These are phyloP conservation scores for Cystobasidium ongulense DNA, from an alignment of 768 basidiomycete species.

Conservation along the genomic window DNA sequence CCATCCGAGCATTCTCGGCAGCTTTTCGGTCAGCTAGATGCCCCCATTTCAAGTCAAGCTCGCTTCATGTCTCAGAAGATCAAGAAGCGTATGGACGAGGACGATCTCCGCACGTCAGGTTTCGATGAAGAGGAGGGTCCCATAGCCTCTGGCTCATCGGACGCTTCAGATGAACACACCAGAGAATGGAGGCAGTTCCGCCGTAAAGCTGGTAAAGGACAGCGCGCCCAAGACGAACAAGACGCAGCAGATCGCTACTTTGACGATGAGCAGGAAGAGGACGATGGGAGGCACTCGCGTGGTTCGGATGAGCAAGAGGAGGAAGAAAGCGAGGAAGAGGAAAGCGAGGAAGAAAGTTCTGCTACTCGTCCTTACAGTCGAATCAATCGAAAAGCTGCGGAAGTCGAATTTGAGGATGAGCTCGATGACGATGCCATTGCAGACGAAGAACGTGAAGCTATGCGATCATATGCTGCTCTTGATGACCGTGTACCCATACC, in stretches of 20 bases:
- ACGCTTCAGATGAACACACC: neutral
- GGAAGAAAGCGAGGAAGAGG: slow-evolving; percentile 1
- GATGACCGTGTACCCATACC: slow-evolving; percentile 22
- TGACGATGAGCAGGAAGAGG: slow-evolving; percentile 16
- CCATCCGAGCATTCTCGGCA: neutral
- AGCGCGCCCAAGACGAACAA: slow-evolving; percentile 1
- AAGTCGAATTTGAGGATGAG: slow-evolving; percentile 17
- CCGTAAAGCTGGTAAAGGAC: neutral
- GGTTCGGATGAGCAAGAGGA: neutral
- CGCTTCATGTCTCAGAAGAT: neutral
- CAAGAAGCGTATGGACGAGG: neutral
- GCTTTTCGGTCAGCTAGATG: slow-evolving; percentile 1
- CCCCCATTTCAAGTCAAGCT: slow-evolving; percentile 4
- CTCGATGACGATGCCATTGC: slow-evolving; percentile 12
- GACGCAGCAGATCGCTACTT: slow-evolving; percentile 24
- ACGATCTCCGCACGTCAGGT: neutral
- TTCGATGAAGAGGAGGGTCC: neutral
- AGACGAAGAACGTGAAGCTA: neutral
- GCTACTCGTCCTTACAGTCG: neutral
- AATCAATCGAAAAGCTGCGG: neutral
- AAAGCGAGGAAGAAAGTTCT: neutral
- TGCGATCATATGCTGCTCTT: neutral
- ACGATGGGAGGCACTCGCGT: neutral
- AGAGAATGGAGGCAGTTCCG: neutral
- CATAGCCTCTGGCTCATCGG: neutral